Conservation (phyloP, 2,329 filamentous ascomycete genomes). For the Sporothrix schenckii region DNA sequence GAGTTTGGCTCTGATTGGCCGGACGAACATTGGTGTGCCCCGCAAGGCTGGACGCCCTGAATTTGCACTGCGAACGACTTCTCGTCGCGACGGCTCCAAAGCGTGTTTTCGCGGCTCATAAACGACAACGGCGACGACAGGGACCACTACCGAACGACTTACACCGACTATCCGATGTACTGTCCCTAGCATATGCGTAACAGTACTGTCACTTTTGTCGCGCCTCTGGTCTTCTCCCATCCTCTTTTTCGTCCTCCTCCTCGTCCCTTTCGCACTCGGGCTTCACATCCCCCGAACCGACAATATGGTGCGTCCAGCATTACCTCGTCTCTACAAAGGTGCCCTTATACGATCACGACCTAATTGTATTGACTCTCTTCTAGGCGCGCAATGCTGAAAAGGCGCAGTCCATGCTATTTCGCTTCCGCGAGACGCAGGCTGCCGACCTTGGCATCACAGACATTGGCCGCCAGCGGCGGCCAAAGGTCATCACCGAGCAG, state of each 20-base stretch:
- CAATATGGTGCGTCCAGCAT: background rate
- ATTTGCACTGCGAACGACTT: conserved; percentile 19
- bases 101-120: conserved; percentile 19
- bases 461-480: conserved; percentile 82
- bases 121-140: background rate
- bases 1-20: background rate
- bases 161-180: too few relatives aligned
- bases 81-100: conserved; percentile 8
- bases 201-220: background rate
- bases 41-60: conserved; percentile 23
- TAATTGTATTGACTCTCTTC: background rate
- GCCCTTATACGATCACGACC: background rate
- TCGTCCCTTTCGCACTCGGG: too few relatives aligned
- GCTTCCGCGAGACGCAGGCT: conserved; percentile 96
- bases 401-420: conserved; percentile 99
- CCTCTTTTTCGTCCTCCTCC: background rate
- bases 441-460: conserved; percentile 96
- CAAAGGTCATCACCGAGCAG: conserved; percentile 86
- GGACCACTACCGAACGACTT: too few relatives aligned
- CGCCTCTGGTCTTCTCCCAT: background rate
- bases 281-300: background rate
- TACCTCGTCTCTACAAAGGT: too few relatives aligned
- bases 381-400: conserved; percentile 97
- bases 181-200: background rate
- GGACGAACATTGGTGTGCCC: background rate